Evolutionary conservation across 768 basidiomycete genomes (phyloP), one percentile per base, ranked within the genome.

Genomic region (Hypholoma sublateritium): DNA sequence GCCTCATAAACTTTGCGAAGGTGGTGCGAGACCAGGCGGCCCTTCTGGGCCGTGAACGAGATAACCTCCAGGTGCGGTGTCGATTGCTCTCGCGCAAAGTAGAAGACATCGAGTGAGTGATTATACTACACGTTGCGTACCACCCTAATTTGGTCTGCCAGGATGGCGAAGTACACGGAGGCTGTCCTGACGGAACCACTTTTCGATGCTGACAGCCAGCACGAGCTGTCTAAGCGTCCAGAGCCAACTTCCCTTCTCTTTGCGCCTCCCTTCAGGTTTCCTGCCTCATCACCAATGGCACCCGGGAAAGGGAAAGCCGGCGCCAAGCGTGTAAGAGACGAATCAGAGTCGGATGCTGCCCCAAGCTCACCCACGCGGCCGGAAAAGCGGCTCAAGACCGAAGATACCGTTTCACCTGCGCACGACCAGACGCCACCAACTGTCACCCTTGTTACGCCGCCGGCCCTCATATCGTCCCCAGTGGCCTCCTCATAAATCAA

Each of bases 1-100:
- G 74, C 50, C 72, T 81, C 34, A 67, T 81, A n/a, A 72, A 73
- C 46, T 69, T 81, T 52, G 72, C 76, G 21, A 74, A 74, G 42
- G 67, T 70, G 17, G 72, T 78, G 3, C 72, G 73, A 43, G 76
- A 80, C 50, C 71, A 77, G 56, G 77, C 74, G 8, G 59, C 72
- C 22, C 68, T 73, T 32, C 67, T 77, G 42, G 72, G 72, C 43
- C 69, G 68, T 19, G 78, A 81, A 57, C 69, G 67, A 34, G 72
- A 75, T 36, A 72, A 75, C 35, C 65, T 81, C 13, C 60, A 65
- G 37, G 57, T 51, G 32, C 54, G 60, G 44, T 69, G 65, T 55
- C 54, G 60, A 32, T 37, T 61, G 11, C 61, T 73, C 48, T 72
- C 72, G 52, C 62, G 64, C 37, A 72, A 65, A 64, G 67, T 71